A percentile compares a stretch with the other conserved stretches of the same genome.
phyloP scores from a whole-genome alignment of 2,329 filamentous ascomycete species.

The Clonostachys byssicola region DNA sequence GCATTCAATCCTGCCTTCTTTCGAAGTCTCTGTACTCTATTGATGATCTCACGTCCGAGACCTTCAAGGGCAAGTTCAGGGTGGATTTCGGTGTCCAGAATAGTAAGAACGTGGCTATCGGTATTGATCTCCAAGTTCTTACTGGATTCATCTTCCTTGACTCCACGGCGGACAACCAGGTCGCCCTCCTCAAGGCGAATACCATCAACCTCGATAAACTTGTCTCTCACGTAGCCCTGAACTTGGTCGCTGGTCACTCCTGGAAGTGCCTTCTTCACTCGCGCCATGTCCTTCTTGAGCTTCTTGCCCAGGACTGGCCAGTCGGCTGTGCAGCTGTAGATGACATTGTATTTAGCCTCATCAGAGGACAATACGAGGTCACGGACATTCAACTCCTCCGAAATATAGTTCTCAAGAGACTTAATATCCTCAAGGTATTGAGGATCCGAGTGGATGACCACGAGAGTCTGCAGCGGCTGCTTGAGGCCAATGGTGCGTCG shows the following conservation, averaged over 20 bases:
- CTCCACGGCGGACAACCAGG: constrained; percentile 69
- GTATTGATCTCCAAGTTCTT: constrained; percentile 82
- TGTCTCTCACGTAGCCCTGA: constrained; percentile 69
- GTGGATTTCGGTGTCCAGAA: constrained; percentile 80
- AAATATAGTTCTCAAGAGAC: constrained; percentile 82
- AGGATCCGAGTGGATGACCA: constrained; percentile 81
- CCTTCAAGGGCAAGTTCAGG: constrained; percentile 86
- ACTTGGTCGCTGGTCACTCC: constrained; percentile 75
- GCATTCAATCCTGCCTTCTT: constrained; percentile 90
- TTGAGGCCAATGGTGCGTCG: constrained; percentile 81
- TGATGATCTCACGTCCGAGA: constrained; percentile 86
- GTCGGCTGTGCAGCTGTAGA: constrained; percentile 86
- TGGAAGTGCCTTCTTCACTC: constrained; percentile 87
- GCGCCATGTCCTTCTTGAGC: constrained; percentile 88
- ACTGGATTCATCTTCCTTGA: constrained; percentile 68
- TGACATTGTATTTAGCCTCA: constrained; percentile 86
- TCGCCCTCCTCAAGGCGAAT: constrained; percentile 81
- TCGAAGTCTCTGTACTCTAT: constrained; percentile 84
- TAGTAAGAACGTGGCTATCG: constrained; percentile 84
- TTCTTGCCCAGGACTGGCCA: constrained; percentile 96
- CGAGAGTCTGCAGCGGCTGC: constrained; percentile 82
- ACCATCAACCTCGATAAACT: constrained; percentile 77
- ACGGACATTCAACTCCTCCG: constrained; percentile 86
- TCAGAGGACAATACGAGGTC: constrained; percentile 82
- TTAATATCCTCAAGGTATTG: constrained; percentile 84